These are phyloP conservation scores for Funneliformis mosseae DNA, from an alignment of 192 early-diverging fungal species.

Conservation along the genomic window DNA sequence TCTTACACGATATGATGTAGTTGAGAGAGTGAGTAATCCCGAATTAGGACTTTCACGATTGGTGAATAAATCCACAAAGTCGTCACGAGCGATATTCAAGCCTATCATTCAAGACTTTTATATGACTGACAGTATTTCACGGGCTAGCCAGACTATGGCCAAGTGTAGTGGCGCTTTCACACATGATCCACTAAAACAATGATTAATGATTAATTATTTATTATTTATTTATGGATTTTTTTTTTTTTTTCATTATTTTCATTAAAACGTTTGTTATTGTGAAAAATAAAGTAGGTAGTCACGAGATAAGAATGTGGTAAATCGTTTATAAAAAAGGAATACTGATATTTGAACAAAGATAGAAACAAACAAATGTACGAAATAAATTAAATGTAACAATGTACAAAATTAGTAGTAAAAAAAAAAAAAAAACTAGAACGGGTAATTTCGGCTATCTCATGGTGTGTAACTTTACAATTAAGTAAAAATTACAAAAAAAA, in stretches of 20 bases:
- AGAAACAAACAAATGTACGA: neutral
- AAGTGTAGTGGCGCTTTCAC: slow-evolving; percentile 67
- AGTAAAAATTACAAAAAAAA: too few species aligned
- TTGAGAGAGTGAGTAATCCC: slow-evolving; percentile 61
- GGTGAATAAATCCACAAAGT: slow-evolving; percentile 40
- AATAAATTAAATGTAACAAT: neutral
- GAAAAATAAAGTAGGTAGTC: too few species aligned
- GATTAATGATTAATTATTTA: too few species aligned
- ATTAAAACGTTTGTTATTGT: too few species aligned
- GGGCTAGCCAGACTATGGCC: slow-evolving; percentile 95
- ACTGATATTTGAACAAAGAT: neutral
- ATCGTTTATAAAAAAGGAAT: too few species aligned
- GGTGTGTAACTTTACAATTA: too few species aligned
- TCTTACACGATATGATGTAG: slow-evolving; percentile 73
- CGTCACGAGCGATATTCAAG: slow-evolving; percentile 51
- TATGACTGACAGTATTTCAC: slow-evolving; percentile 90
- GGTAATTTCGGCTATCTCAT: too few species aligned
- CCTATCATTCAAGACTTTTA: slow-evolving; percentile 88
- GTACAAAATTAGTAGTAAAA: too few species aligned
- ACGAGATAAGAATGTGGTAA: too few species aligned
- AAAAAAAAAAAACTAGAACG: too few species aligned
- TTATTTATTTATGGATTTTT: too few species aligned
- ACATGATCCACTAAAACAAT: neutral
- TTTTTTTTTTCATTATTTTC: too few species aligned
- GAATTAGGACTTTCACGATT: slow-evolving; percentile 67